These are phyloP conservation scores for Vitis hybrid DNA, from an alignment of 177 flowering plant species.

Conservation along the genomic window DNA sequence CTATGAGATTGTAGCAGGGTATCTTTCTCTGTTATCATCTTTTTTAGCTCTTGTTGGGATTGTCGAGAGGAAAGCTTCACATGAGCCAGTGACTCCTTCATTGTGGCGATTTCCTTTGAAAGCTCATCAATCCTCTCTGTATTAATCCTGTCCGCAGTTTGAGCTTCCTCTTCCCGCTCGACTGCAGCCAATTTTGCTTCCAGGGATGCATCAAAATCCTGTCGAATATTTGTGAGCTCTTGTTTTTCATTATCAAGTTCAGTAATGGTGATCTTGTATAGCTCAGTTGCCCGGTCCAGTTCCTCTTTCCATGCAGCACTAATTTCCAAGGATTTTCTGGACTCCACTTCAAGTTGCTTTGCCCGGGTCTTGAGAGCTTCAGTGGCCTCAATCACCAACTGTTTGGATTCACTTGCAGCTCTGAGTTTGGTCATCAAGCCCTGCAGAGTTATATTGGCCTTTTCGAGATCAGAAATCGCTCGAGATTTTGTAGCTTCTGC, in stretches of 20 bases:
- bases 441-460: slow-evolving; percentile 39
- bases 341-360: slow-evolving; percentile 35
- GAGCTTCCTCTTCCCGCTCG: slow-evolving; percentile 48
- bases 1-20: slow-evolving; percentile 11
- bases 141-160: slow-evolving; percentile 29
- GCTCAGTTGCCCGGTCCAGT: slow-evolving; percentile 33
- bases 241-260: slow-evolving; percentile 49
- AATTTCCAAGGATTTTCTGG: slow-evolving; percentile 11
- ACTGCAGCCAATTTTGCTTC: slow-evolving; percentile 45
- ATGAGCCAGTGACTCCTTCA: slow-evolving; percentile 32
- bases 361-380: slow-evolving; percentile 35
- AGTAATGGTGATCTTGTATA: slow-evolving; percentile 27
- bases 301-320: slow-evolving; percentile 26
- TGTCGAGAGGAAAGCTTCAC: slow-evolving; percentile 26
- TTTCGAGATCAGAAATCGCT: slow-evolving; percentile 42
- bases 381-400: slow-evolving; percentile 32
- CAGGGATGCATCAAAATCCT: slow-evolving; percentile 48
- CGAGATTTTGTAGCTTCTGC: slow-evolving; percentile 34
- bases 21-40: slow-evolving; percentile 29
- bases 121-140: slow-evolving; percentile 34
- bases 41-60: slow-evolving; percentile 30
- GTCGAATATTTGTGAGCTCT: slow-evolving; percentile 45
- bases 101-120: slow-evolving; percentile 31
- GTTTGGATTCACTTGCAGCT: slow-evolving; percentile 36
- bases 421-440: slow-evolving; percentile 42